Evolutionary conservation across 345 rosid genomes (phyloP).

Genomic region (Acer campestre): DNA sequence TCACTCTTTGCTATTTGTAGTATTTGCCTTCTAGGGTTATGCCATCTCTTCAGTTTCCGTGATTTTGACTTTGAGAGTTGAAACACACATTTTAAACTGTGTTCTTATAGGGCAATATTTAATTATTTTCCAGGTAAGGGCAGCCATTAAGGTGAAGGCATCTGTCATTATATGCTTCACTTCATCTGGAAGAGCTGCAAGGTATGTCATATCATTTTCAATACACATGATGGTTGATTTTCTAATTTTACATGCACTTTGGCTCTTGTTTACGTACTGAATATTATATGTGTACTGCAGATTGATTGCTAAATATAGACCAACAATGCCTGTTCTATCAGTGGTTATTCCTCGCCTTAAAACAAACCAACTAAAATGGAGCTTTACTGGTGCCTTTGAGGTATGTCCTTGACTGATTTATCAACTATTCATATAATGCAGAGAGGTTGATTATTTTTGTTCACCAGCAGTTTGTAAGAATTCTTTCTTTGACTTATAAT

Average conservation of each 20-base stretch:
- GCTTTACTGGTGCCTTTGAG: conserved; percentile 98
- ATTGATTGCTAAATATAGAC: conserved; percentile 96
- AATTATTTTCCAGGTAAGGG: conserved; percentile 67
- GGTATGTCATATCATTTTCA: conserved; percentile 41
- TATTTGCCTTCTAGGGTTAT: not conserved
- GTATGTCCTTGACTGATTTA: conserved; percentile 33
- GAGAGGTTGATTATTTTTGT: not conserved
- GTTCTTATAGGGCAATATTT: conserved; percentile 10
- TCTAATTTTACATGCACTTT: not conserved
- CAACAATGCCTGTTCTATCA: conserved; percentile 96
- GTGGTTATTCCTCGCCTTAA: conserved; percentile 97
- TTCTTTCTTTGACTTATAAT: not conserved
- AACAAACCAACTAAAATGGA: conserved; percentile 97
- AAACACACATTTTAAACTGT: conserved; percentile 4
- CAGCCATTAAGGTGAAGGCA: conserved; percentile 98
- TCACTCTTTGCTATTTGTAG: not conserved
- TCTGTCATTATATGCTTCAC: conserved; percentile 96
- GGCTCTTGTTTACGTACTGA: not conserved
- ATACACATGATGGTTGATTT: not conserved
- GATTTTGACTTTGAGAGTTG: not conserved
- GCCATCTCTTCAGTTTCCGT: not conserved
- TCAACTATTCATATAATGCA: not conserved
- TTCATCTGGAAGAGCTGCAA: conserved; percentile 97
- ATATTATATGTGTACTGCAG: conserved; percentile 39
- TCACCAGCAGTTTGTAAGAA: not conserved